Conservation (phyloP, 148 eudicot genomes). For the Persicaria tinctoria region DNA sequence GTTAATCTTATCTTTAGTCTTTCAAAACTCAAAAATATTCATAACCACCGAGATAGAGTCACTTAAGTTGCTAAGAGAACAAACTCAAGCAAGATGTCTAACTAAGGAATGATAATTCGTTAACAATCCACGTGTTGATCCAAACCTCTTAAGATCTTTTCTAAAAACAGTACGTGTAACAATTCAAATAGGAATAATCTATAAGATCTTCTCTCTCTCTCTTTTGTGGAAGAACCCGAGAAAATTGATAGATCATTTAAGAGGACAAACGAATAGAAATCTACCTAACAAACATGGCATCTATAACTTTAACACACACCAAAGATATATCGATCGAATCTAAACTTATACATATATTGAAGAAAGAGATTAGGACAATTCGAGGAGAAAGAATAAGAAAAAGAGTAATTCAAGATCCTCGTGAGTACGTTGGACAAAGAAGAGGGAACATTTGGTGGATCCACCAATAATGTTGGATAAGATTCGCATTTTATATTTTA, state of each 20-base stretch:
- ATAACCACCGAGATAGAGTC: too few species aligned
- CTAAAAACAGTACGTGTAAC: not conserved
- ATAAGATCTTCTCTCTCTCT: not conserved
- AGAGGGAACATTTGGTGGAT: slow-evolving; percentile 8
- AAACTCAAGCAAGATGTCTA: too few species aligned
- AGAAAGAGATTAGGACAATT: slow-evolving; percentile 1
- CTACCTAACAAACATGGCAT: slow-evolving; percentile 4
- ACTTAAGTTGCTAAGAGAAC: too few species aligned
- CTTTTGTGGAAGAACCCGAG: not conserved
- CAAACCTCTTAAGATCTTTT: too few species aligned
- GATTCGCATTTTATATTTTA: not conserved
- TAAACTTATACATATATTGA: not conserved
- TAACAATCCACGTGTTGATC: too few species aligned
- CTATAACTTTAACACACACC: not conserved
- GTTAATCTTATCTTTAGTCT: too few species aligned
- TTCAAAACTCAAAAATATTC: too few species aligned
- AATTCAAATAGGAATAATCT: not conserved
- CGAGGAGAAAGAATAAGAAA: slow-evolving; percentile 9
- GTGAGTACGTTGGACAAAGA: slow-evolving; percentile 8
- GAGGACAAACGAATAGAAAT: slow-evolving; percentile 3
- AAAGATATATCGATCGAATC: not conserved
- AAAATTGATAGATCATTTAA: not conserved
- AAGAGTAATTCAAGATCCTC: slow-evolving; percentile 7
- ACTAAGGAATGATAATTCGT: too few species aligned
- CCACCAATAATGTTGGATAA: slow-evolving; percentile 9